These are phyloP conservation scores for Stentor roeselii DNA, from an alignment of 73 alveolate species.

Conservation along the genomic window DNA sequence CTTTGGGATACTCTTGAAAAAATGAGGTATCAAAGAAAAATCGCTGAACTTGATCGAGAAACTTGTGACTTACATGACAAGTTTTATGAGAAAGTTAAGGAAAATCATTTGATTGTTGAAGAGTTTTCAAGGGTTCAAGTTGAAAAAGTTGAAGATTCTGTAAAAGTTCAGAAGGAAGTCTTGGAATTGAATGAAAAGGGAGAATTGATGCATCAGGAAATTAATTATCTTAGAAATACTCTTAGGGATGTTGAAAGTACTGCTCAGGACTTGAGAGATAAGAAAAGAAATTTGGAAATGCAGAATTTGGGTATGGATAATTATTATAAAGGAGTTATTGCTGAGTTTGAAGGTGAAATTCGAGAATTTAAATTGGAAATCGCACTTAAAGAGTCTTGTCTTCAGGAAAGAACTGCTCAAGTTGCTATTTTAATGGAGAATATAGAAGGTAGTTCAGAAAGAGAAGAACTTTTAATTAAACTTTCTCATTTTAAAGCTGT, in stretches of 20 bases:
- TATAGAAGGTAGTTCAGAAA: neutral
- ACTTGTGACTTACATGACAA: neutral
- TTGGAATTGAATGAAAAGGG: conserved; percentile 30
- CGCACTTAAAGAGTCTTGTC: neutral
- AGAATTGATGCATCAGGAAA: conserved; percentile 29
- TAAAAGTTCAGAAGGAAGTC: conserved; percentile 34
- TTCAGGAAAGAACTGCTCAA: neutral
- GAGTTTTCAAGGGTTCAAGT: neutral
- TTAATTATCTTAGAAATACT: conserved; percentile 2
- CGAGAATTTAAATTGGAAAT: neutral
- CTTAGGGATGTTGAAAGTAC: conserved; percentile 13
- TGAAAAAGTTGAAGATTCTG: conserved; percentile 30
- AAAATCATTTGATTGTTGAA: conserved; percentile 16
- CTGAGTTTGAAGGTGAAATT: neutral
- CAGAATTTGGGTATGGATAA: too few species aligned
- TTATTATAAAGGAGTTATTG: conserved; percentile 7
- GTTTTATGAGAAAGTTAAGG: conserved; percentile 13
- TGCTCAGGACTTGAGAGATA: neutral
- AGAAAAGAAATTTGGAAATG: neutral
- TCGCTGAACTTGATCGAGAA: conserved; percentile 18
- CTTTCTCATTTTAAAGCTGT: neutral
- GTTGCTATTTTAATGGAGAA: conserved; percentile 7
- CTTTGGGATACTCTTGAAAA: conserved; percentile 32
- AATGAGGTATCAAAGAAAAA: neutral
- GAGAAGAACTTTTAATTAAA: neutral